Evolutionary conservation across 1,284 basidiomycete genomes (phyloP), one percentile per base, ranked within the genome.

Genomic region (Caloboletus firmus): DNA sequence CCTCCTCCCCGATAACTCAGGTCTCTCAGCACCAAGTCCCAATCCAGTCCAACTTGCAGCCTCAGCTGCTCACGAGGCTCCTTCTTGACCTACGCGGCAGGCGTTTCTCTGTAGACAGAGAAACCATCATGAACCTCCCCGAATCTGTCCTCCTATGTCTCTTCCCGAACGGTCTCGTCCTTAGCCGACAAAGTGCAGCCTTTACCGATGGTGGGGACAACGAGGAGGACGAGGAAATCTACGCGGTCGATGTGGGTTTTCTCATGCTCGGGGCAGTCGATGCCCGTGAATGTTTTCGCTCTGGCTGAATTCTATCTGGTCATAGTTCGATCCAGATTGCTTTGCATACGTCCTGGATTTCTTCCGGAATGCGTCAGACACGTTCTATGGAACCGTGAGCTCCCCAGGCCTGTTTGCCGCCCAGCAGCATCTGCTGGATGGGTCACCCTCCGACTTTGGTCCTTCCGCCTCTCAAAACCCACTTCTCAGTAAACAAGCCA

Each of bases 111-210:
- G 94, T 99, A 53, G 97, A 99, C 76, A 83, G 97, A 63, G 96
- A 98, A 75, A 95, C 92, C 31, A 90, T 99, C 71, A 98, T 99
- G 95, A 95, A 96, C 71, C 79, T 99, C 31, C 96, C 96, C 9
- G 96, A 99, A 81, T 95, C 91, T 26, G 93, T 99, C 44, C 78
- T 99, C 55, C 80, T 99, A 45, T 98, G 96, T 72, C 80, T 99
- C 52, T 99, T 99, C 70, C 96, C 96, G 13, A 98, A 99, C 67
- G 96, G 97, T 11, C 85, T 99, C 60, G 93, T 98, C 45, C 82
- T 99, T 54, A 93, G 89, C 66, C 82, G 93, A 58, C 93, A 95
- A 65, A 88, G 87, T 54, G 83, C 87, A 17, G 81, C 84, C 20
- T 74, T 87, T 56, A 83, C 85, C 26, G 89, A 91, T 62, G 84